Base-by-base conservation (phyloP, 306 rosid species). In the Chamaecrista fasciculata region DNA sequence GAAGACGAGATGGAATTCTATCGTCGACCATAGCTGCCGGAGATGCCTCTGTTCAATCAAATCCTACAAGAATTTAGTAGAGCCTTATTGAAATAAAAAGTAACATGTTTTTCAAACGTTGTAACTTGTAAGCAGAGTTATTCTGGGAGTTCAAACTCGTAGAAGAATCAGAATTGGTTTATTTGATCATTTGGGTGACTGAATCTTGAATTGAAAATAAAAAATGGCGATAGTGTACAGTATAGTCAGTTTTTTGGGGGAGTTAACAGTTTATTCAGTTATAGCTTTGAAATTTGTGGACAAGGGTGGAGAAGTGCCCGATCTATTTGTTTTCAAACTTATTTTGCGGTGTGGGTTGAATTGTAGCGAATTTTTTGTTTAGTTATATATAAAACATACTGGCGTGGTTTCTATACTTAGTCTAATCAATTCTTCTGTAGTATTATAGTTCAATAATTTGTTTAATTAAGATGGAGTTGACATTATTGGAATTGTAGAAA, bases 1-100 rank as follows among this genome's bases (percentile, higher is more conserved):
- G 34, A 77, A 83, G 62, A 71, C 76, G 87, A 1, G 64, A 11
- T 23, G 87, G 88, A 55, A 56, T 76, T 5, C 57, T 82, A 39
- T 40, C 36, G 34, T 78, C 59, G 18, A 43, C 81, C 81, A 65
- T 71, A 57, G 53, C 59, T 66, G 21, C 74, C 83, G 79, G 58
- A 57, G 67, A 40, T 70, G 48, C 50, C 66, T 74, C 42, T 62
- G 24, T 80, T 66, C 66, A 66, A 76, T 70, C 71, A 74, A 71
- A 10, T 66, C n/a, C 59, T 71, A 53, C 60, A 78, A 33, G 18
- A 58, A 44, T 43, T 28, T 53, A 14, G 9, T 33, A 37, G 31
- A 60, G 53, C 58, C 40, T 50, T 12, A 2, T 29, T 2, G 5
- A 29, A 2, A 29, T n/a, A n/a, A n/a, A n/a, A n/a, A n/a, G n/a